A percentile compares a stretch with the other conserved stretches of the same genome.
Conservation (phyloP, 2,329 filamentous ascomycete genomes). For the Penicillium sp. region DNA sequence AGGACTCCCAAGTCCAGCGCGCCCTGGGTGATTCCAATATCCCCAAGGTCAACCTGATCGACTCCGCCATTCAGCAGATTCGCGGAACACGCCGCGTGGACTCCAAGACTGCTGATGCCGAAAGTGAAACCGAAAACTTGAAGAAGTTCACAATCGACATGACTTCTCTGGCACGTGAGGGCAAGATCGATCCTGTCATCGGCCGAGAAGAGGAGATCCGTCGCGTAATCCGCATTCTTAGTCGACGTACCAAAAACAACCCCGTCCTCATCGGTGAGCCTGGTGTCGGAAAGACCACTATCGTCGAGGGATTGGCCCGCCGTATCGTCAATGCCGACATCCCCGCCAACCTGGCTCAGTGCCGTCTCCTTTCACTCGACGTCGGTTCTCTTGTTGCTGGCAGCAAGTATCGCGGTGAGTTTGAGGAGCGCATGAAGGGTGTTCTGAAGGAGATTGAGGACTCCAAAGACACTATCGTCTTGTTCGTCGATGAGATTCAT, state of each 20-base stretch:
- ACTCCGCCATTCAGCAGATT: slow-evolving; percentile 86
- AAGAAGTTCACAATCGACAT: slow-evolving; percentile 99
- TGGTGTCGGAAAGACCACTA: slow-evolving; percentile 97
- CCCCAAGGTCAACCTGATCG: slow-evolving; percentile 84
- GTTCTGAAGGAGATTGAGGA: slow-evolving; percentile 95
- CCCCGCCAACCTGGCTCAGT: slow-evolving; percentile 88
- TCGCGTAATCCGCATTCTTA: slow-evolving; percentile 85
- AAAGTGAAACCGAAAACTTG: slow-evolving; percentile 90
- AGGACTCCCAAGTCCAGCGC: slow-evolving; percentile 71
- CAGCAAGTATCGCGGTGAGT: slow-evolving; percentile 97
- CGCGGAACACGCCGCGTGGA: slow-evolving; percentile 91
- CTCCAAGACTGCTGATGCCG: slow-evolving; percentile 88
- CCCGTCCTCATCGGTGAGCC: slow-evolving; percentile 96
- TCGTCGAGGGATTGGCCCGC: slow-evolving; percentile 92
- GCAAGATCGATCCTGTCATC: slow-evolving; percentile 97
- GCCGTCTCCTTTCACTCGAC: slow-evolving; percentile 90
- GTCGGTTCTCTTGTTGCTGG: slow-evolving; percentile 93
- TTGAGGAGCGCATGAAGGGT: slow-evolving; percentile 98
- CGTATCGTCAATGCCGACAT: slow-evolving; percentile 97
- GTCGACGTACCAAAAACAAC: slow-evolving; percentile 95
- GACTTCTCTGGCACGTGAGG: slow-evolving; percentile 92
- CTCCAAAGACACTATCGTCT: slow-evolving; percentile 92
- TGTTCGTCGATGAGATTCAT: slow-evolving; percentile 99
- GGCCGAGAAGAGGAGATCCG: slow-evolving; percentile 94
- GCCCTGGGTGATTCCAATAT: slow-evolving; percentile 83